Percentiles rank a stretch among this genome's conserved stretches.
phyloP scores from a whole-genome alignment of 306 rosid species.

The Benincasa hispida region DNA sequence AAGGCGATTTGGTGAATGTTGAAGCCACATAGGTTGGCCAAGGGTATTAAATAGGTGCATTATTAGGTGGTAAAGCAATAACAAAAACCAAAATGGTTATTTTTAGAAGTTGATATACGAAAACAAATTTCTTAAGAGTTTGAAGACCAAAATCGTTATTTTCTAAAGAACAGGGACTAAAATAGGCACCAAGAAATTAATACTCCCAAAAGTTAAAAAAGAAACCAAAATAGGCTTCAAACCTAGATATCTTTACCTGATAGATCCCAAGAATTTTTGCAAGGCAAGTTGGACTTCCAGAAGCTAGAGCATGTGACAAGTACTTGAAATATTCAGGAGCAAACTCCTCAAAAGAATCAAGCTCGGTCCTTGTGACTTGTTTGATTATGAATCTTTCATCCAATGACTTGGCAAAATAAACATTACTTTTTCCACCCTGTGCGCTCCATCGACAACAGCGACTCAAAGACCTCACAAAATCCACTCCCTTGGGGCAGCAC shows the following conservation, averaged over 20 bases:
- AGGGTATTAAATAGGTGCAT: background rate
- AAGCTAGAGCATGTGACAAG: constrained; percentile 45
- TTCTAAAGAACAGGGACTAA: background rate
- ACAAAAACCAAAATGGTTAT: background rate
- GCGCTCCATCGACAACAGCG: constrained; percentile 91
- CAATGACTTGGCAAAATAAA: constrained; percentile 84
- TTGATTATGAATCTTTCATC: constrained; percentile 89
- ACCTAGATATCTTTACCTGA: constrained; percentile 44
- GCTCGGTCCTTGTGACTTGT: constrained; percentile 87
- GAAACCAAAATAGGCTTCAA: background rate
- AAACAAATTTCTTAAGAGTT: background rate
- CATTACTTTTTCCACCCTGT: constrained; percentile 98
- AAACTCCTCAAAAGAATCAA: constrained; percentile 84
- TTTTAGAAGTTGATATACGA: background rate
- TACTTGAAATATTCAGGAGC: constrained; percentile 82
- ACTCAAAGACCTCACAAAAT: constrained; percentile 79
- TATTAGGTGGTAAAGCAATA: background rate
- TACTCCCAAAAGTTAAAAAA: background rate
- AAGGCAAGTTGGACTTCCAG: constrained; percentile 93
- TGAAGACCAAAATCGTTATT: background rate
- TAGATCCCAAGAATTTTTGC: constrained; percentile 91
- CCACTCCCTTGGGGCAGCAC: constrained; percentile 80
- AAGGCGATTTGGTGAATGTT: background rate
- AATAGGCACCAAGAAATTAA: background rate
- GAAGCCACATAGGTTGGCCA: background rate